A percentile compares a stretch with the other conserved stretches of the same genome.
Conservation (phyloP, 2,329 filamentous ascomycete species). For the Fusarium secorum region DNA sequence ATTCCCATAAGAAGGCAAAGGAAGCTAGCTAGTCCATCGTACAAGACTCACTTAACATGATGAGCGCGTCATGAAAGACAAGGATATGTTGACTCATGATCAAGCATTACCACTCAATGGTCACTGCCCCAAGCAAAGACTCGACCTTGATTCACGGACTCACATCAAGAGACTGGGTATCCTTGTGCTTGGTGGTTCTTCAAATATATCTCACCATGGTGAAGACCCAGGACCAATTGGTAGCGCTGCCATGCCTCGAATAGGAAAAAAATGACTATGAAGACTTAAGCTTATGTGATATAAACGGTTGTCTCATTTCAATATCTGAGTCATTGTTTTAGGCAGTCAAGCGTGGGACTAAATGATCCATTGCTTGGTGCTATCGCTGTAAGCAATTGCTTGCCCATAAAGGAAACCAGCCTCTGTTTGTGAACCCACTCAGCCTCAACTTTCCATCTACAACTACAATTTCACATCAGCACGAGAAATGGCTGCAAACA, state of each 20-base stretch:
- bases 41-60: background rate
- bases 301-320: background rate
- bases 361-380: background rate
- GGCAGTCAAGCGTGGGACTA: background rate
- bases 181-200: background rate
- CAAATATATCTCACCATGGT: background rate
- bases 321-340: background rate
- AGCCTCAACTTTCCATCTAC: conserved; percentile 26
- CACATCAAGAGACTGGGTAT: background rate
- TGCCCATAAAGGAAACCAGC: conserved; percentile 8
- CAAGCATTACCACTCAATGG: background rate
- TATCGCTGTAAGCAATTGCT: background rate
- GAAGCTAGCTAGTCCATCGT: too few relatives aligned
- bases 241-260: background rate
- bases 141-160: background rate
- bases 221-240: background rate
- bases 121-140: background rate
- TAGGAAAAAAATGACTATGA: background rate
- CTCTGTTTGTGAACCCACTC: conserved; percentile 22
- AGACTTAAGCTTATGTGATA: background rate
- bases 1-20: background rate
- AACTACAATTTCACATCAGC: background rate
- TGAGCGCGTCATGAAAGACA: background rate
- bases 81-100: conserved; percentile 2
- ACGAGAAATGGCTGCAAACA: conserved; percentile 44